A percentile compares a stretch with the other conserved stretches of the same genome.
phyloP scores from a whole-genome alignment of 208 protist species.

The Leishmania major region DNA sequence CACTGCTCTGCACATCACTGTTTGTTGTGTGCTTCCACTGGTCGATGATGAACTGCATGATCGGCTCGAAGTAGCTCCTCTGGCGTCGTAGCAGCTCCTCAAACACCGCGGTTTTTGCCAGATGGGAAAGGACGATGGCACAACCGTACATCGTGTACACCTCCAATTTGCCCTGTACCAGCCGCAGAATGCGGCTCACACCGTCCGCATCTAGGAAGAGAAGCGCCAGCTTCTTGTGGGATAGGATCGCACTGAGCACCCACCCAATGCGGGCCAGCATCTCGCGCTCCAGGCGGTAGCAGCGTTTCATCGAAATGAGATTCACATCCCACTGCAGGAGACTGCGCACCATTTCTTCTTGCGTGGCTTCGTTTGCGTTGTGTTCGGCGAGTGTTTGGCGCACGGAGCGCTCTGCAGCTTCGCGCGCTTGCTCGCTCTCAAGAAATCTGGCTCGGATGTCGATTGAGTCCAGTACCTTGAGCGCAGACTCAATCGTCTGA shows the following conservation, averaged over 20 bases:
- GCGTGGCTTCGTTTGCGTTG: neutral
- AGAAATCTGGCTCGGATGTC: slow-evolving; percentile 22
- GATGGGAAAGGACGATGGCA: slow-evolving; percentile 69
- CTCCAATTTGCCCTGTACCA: slow-evolving; percentile 44
- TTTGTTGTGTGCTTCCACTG: slow-evolving; percentile 61
- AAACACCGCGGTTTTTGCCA: slow-evolving; percentile 67
- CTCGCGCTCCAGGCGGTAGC: slow-evolving; percentile 55
- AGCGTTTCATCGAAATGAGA: slow-evolving; percentile 29
- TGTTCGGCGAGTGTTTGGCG: slow-evolving; percentile 26
- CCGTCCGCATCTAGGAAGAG: slow-evolving; percentile 76
- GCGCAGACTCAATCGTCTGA: slow-evolving; percentile 69
- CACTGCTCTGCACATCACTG: slow-evolving; percentile 72
- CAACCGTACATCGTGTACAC: slow-evolving; percentile 65
- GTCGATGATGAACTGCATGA: slow-evolving; percentile 75
- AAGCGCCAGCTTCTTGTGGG: slow-evolving; percentile 79
- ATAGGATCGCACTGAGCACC: slow-evolving; percentile 78
- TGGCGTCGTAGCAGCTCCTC: slow-evolving; percentile 79
- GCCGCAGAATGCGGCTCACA: slow-evolving; percentile 49
- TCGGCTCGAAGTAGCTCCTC: slow-evolving; percentile 56
- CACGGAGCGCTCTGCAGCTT: slow-evolving; percentile 11
- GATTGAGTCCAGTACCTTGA: slow-evolving; percentile 70
- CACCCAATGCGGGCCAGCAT: slow-evolving; percentile 63
- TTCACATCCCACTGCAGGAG: slow-evolving; percentile 29
- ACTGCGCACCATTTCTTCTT: slow-evolving; percentile 13
- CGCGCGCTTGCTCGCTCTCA: slow-evolving; percentile 18